Percentiles rank a stretch among this genome's conserved stretches.
Evolutionary conservation across 192 early-diverging fungal genomes (phyloP).

Genomic region (Linnemannia exigua): DNA sequence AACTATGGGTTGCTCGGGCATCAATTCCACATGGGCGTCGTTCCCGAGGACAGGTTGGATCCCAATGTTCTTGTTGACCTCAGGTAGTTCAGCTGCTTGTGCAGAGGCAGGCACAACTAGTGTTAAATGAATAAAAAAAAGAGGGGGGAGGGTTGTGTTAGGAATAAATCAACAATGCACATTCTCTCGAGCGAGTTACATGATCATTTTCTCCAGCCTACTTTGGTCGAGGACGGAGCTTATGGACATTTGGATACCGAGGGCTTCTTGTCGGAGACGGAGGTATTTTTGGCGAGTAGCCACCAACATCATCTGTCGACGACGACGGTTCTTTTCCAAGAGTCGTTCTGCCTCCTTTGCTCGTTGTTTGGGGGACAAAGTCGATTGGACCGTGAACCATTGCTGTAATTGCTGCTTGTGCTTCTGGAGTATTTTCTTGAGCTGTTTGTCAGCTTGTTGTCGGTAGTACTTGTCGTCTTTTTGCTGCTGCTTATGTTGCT

Average conservation of each 20-base stretch:
- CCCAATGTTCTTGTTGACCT: background rate
- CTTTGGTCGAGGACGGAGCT: background rate
- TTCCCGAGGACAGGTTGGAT: background rate
- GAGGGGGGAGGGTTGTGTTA: background rate
- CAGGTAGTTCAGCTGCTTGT: background rate
- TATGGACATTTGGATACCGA: background rate
- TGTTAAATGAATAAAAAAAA: background rate
- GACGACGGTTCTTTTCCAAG: background rate
- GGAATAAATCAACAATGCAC: background rate
- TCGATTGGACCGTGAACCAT: background rate
- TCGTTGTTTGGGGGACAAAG: background rate
- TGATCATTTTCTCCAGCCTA: background rate
- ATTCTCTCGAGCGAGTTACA: background rate
- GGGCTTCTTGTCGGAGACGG: background rate
- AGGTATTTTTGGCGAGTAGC: background rate
- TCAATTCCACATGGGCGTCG: background rate
- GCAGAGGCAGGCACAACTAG: background rate
- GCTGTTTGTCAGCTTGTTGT: background rate
- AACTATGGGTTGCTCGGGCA: background rate
- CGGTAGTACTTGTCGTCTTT: background rate
- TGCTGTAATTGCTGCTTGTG: background rate
- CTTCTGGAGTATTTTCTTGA: background rate
- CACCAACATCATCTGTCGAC: background rate
- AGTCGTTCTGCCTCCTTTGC: background rate
- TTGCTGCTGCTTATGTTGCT: background rate